Evolutionary conservation across 1,139 yeast species (phyloP), one percentile per base, ranked within the genome.

Genomic region (Arxiozyma slooffiae): DNA sequence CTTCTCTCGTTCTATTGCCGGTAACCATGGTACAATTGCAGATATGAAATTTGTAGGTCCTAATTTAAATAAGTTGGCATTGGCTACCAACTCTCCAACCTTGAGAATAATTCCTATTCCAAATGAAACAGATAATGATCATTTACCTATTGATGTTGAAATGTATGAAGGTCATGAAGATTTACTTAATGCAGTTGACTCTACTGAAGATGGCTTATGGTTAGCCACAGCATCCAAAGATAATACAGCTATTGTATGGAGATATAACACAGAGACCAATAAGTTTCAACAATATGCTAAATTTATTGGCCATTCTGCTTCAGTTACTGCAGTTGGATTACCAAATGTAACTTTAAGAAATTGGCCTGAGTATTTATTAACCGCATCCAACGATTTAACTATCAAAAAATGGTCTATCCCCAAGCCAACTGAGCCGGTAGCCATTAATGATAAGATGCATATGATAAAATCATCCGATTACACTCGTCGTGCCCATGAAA

Each of bases 21-120:
- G 97, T 60, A 89, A 90, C 66, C 96, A 92, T 67, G 97, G 97
- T 54, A 94, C 94, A 38, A 82, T 92, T 60, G 95, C 97, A 8
- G 98, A 88, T 62, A 77, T 88, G 68, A 77, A 80, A 57, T 83
- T 81, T 61, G 85, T 82, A 41, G 95, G 94, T 0, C 86, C 88
- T 8, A 67, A 73, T 14, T 67, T 71, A 43, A 67, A 76, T 42
- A 61, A 67, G 36, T 67, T 90, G 47, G 97, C 95, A 1, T 70
- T 92, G 59, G 97, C 97, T 1, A 90, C 98, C 16, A 92, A 92
- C 67, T 85, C 97, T 0, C 96, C 97, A n/a, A 82, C 94, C 3
- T 72, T 92, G 49, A 75, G 97, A 62, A 69, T 92, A 14, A 77
- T 88, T 42, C 66, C 67, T 18, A 77, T 81, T 57, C 78, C 82